Conservation (phyloP, 2,329 filamentous ascomycete genomes). For the Botrytis fabae region DNA sequence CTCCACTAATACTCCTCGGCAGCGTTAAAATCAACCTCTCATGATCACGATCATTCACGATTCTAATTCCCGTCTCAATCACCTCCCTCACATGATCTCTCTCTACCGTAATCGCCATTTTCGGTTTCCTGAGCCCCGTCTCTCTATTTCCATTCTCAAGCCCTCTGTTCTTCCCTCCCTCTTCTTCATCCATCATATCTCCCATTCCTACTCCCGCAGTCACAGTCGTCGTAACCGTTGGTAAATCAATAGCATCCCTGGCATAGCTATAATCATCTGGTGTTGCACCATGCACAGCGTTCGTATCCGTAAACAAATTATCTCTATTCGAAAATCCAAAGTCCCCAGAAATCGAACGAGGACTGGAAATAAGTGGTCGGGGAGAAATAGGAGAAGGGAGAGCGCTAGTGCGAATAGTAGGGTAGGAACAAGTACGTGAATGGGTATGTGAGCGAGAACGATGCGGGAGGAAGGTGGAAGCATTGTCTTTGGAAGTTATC, state of each 20-base stretch:
- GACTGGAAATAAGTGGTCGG: not conserved
- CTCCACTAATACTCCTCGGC: not conserved
- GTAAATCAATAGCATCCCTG: not conserved
- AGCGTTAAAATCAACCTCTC: not conserved
- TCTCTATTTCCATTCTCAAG: not conserved
- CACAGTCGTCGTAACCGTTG: constrained; percentile 6
- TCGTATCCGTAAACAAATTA: not conserved
- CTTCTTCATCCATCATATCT: not conserved
- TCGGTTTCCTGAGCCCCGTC: not conserved
- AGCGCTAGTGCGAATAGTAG: not conserved
- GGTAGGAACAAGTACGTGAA: not conserved
- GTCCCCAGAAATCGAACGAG: not conserved
- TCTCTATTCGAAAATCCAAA: not conserved
- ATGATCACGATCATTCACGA: not conserved
- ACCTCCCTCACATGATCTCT: constrained; percentile 15
- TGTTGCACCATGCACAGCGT: too few relatives aligned
- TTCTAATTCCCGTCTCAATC: not conserved
- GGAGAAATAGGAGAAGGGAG: not conserved
- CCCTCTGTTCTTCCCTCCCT: too few relatives aligned
- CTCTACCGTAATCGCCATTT: constrained; percentile 10
- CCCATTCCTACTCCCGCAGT: not conserved
- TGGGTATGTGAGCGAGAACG: not conserved
- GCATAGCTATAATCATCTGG: not conserved
- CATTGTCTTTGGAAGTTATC: constrained; percentile 50
- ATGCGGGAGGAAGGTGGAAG: constrained; percentile 25